Evolutionary conservation across 2,329 filamentous ascomycete genomes (phyloP), one percentile per base, ranked within the genome.

Genomic region (Verticillium tricorpus): DNA sequence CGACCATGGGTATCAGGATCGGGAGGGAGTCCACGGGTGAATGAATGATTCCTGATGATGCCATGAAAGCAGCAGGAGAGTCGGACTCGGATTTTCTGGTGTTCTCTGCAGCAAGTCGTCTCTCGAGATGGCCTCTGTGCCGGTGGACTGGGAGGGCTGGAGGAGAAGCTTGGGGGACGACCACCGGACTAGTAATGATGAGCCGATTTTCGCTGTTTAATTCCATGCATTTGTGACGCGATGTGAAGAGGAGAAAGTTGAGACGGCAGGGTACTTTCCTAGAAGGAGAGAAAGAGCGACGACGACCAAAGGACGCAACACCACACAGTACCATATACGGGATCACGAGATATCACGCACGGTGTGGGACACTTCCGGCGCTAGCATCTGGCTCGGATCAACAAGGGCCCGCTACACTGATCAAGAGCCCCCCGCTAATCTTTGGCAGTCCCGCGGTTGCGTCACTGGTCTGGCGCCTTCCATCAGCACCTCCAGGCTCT

Each of bases 401-500:
- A 40, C 37, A 40, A 40, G 37, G 37, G 37, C 6, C 37, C 37
- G 37, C 28, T 28, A 28, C 28, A 28, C 5, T 28, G 6, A 28
- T 28, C 28, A 28, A 28, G 28, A 5, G 28, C 28, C 28, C 28
- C 25, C 28, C 28, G 28, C 37, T 40, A 40, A 15, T 17, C 14
- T 40, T 40, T n/a, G 6, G 37, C 12, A 7, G 55, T 34, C 25
- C 22, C 37, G 61, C 34, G 57, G 62, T 65, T 66, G 63, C 63
- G 65, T 66, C 65, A 66, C 65, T 54, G 62, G 58, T 45, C 52
- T 64, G 65, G 57, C 60, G 65, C 63, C 65, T 66, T 58, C 60
- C 56, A 50, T 37, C 59, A 61, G 52, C 52, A 56, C 22, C 45
- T 54, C 17, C 61, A 39, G 45, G 22, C n/a, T n/a, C 28, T 28